A percentile compares a stretch with the other conserved stretches of the same genome.
Evolutionary conservation across 2,329 filamentous ascomycete genomes (phyloP).

Genomic region (Cyphellophora attinorum): DNA sequence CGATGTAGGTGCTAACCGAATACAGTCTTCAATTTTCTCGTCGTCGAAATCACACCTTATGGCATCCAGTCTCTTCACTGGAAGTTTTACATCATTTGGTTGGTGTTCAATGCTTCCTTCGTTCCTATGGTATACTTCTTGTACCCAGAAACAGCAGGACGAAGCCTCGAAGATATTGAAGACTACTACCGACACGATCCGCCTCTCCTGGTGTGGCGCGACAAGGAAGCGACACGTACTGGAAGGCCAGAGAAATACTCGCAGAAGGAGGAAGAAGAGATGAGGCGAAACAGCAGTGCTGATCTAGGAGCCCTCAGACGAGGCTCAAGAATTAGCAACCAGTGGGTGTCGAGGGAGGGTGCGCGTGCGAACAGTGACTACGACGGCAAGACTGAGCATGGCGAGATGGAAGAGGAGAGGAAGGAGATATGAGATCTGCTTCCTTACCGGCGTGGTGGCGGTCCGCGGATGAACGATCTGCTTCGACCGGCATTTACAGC

Average conservation of each 20-base stretch:
- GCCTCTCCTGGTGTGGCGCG: slow-evolving; percentile 35
- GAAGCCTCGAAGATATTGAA: slow-evolving; percentile 26
- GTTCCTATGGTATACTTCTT: slow-evolving; percentile 37
- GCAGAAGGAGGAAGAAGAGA: slow-evolving; percentile 33
- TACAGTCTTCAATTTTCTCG: slow-evolving; percentile 16
- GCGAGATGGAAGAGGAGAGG: too few relatives aligned
- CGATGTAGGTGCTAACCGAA: not conserved
- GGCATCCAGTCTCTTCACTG: slow-evolving; percentile 31
- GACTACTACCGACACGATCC: slow-evolving; percentile 28
- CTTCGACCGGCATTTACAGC: too few relatives aligned
- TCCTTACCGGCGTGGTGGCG: too few relatives aligned
- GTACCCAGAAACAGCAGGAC: slow-evolving; percentile 26
- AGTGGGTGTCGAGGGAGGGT: not conserved
- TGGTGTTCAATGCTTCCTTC: slow-evolving; percentile 35
- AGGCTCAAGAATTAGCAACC: slow-evolving; percentile 6
- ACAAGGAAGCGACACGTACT: slow-evolving; percentile 37
- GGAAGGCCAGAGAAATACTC: slow-evolving; percentile 40
- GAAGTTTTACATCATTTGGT: slow-evolving; percentile 38
- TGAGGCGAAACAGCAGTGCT: slow-evolving; percentile 17
- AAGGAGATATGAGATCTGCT: too few relatives aligned
- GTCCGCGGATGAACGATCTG: too few relatives aligned
- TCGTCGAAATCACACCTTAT: slow-evolving; percentile 35
- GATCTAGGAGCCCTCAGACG: slow-evolving; percentile 9
- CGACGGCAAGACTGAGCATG: not conserved
- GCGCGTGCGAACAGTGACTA: too few relatives aligned